Evolutionary conservation across 2,329 filamentous ascomycete genomes (phyloP).

Genomic region (Colletotrichum navitas): DNA sequence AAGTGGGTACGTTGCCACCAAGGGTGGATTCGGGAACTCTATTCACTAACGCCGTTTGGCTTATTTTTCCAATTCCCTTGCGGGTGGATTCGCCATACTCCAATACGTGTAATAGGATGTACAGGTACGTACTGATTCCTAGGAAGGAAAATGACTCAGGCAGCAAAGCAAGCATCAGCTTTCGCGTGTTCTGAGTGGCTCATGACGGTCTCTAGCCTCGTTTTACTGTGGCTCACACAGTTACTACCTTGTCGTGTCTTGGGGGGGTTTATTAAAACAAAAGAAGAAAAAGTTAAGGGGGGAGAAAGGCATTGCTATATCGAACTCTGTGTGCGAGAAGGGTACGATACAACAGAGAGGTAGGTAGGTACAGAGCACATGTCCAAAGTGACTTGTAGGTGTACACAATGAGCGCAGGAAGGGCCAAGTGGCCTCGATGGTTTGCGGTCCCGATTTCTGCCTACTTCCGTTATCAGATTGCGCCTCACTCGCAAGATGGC

Average conservation of each 20-base stretch:
- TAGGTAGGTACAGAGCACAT: not conserved
- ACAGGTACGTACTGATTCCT: not conserved
- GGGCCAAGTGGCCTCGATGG: constrained; percentile 16
- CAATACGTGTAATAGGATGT: not conserved
- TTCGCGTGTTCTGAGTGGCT: constrained; percentile 34
- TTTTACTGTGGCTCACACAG: constrained; percentile 33
- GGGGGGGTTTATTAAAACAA: not conserved
- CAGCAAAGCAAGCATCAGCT: constrained; percentile 33
- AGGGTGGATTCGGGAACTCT: constrained; percentile 42
- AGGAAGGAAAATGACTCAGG: constrained; percentile 35
- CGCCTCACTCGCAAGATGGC: constrained; percentile 15
- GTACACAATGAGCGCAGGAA: not conserved
- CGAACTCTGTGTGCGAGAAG: not conserved
- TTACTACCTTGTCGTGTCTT: constrained; percentile 14
- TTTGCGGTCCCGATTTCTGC: constrained; percentile 9
- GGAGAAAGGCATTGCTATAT: not conserved
- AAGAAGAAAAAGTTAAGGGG: not conserved
- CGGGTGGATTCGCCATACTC: not conserved
- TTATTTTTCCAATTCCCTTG: constrained; percentile 6
- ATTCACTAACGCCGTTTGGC: constrained; percentile 38
- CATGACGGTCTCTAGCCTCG: constrained; percentile 31
- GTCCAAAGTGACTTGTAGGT: not conserved
- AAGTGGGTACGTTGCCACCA: constrained; percentile 6
- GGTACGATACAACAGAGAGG: no score
- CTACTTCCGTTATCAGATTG: constrained; percentile 10